Conservation (phyloP, 148 eudicot genomes). For the Cornus kousa region DNA sequence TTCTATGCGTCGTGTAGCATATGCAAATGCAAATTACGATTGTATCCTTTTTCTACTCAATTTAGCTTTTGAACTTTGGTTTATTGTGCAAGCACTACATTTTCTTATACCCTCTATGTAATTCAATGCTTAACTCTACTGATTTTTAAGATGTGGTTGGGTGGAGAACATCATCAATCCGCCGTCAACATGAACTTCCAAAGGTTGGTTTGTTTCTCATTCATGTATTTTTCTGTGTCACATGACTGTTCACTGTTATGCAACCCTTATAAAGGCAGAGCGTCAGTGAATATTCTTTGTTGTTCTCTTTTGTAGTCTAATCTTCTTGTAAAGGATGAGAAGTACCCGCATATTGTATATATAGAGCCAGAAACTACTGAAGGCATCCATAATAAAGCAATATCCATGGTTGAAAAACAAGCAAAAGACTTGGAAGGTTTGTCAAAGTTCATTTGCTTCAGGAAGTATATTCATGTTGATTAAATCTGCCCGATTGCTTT, state of each 20-base stretch:
- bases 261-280: not conserved
- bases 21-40: slow-evolving; percentile 79
- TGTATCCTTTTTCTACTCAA: slow-evolving; percentile 58
- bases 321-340: slow-evolving; percentile 49
- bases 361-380: slow-evolving; percentile 37
- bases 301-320: slow-evolving; percentile 41
- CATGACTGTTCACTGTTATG: not conserved
- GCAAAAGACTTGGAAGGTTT: slow-evolving; percentile 69
- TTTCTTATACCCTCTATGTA: not conserved
- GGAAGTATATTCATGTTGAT: not conserved
- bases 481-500: not conserved
- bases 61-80: not conserved
- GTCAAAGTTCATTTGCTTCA: slow-evolving; percentile 10
- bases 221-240: slow-evolving; percentile 5
- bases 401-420: slow-evolving; percentile 34
- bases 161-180: slow-evolving; percentile 93
- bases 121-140: slow-evolving; percentile 37
- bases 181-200: slow-evolving; percentile 79
- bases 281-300: not conserved
- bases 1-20: slow-evolving; percentile 83
- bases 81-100: not conserved
- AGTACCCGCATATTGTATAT: slow-evolving; percentile 78
- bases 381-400: slow-evolving; percentile 18
- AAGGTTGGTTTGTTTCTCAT: slow-evolving; percentile 34
- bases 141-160: slow-evolving; percentile 70